A percentile compares a stretch with the other conserved stretches of the same genome.
Evolutionary conservation across 2,329 filamentous ascomycete genomes (phyloP).

Genomic region (Ceratocystis huliohia): DNA sequence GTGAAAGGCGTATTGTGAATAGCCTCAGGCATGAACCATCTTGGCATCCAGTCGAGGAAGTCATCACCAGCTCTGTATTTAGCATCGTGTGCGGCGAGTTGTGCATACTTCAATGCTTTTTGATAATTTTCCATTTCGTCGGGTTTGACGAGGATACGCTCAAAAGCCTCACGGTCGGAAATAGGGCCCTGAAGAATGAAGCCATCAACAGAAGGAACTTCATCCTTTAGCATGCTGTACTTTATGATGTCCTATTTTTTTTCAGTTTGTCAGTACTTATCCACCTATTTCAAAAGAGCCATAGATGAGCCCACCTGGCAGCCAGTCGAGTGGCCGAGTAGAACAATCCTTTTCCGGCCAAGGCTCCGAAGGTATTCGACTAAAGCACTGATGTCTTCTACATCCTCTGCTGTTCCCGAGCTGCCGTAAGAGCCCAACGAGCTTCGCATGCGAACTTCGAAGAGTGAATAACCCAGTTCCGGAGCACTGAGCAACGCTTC

Average conservation of each 20-base stretch:
- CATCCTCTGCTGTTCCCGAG: conserved; percentile 38
- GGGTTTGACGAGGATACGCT: conserved; percentile 29
- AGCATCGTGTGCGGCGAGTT: conserved; percentile 19
- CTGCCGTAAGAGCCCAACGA: conserved; percentile 42
- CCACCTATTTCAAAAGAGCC: background rate
- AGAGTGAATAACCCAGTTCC: conserved; percentile 38
- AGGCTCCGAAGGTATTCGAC: conserved; percentile 42
- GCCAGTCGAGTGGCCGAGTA: conserved; percentile 48
- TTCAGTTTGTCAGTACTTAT: background rate
- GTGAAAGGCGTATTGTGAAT: conserved; percentile 36
- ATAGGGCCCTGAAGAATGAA: conserved; percentile 70
- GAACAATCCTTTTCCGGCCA: conserved; percentile 39
- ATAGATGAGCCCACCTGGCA: conserved; percentile 34
- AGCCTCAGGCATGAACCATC: conserved; percentile 31
- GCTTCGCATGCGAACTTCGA: conserved; percentile 44
- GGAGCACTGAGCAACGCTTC: conserved; percentile 30
- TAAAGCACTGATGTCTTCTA: conserved; percentile 40
- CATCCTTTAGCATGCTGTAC: conserved; percentile 35
- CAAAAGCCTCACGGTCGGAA: conserved; percentile 58
- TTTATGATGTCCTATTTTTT: conserved; percentile 41
- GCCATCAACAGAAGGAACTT: conserved; percentile 50
- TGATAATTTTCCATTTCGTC: conserved; percentile 31
- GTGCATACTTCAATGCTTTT: conserved; percentile 37
- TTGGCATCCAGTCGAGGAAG: conserved; percentile 42
- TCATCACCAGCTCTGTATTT: conserved; percentile 41